Conservation (phyloP, 2,329 filamentous ascomycete species). For the Trichoderma aggressivum region DNA sequence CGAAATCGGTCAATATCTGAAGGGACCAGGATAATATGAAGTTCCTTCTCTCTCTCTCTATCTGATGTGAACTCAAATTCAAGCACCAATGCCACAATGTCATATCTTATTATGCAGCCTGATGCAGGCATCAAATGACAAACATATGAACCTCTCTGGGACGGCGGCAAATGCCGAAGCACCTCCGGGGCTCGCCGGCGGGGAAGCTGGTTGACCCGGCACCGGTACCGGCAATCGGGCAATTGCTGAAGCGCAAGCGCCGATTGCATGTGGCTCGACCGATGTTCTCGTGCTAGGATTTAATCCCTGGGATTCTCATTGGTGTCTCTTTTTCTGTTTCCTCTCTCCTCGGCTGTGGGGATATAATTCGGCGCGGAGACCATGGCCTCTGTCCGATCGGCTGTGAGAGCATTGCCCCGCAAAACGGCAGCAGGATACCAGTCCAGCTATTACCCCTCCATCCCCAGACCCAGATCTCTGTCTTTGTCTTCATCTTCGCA, state of each 20-base stretch:
- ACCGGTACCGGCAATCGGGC: constrained; percentile 18
- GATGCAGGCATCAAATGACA: background rate
- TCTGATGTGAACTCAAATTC: background rate
- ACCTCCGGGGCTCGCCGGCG: constrained; percentile 14
- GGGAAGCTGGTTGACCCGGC: constrained; percentile 14
- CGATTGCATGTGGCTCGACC: background rate
- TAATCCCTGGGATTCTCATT: background rate
- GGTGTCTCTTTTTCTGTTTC: background rate
- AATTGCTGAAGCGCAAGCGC: constrained; percentile 15
- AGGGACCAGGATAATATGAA: background rate
- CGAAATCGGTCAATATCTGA: background rate
- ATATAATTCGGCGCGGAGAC: constrained; percentile 11
- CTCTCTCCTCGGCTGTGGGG: constrained; percentile 14
- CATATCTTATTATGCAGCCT: background rate
- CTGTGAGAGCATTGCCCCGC: constrained; percentile 30
- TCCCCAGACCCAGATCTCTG: constrained; percentile 1
- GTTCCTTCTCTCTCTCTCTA: background rate
- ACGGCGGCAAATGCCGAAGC: background rate
- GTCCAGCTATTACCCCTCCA: constrained; percentile 28
- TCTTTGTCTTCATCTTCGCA: constrained; percentile 5
- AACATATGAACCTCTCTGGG: background rate
- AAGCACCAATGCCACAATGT: background rate
- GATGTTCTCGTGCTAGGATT: background rate
- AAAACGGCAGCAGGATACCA: constrained; percentile 20
- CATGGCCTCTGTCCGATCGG: constrained; percentile 28